Evolutionary conservation across 495 filamentous ascomycete species (phyloP).

Genomic region (Talaromyces nanjingensis): DNA sequence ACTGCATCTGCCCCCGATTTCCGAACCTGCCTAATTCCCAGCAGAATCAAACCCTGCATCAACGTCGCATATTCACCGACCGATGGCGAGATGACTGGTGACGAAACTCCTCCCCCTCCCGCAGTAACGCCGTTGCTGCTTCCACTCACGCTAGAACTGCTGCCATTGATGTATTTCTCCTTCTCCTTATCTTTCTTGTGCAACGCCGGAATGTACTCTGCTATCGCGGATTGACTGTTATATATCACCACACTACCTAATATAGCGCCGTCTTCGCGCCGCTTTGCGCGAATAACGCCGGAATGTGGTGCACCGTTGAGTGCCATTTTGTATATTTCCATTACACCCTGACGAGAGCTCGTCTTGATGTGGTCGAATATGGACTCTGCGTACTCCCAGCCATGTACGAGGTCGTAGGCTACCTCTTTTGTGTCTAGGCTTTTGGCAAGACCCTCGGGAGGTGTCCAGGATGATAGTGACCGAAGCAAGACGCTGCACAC

Average conservation of each 20-base stretch:
- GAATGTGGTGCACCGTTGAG: conserved; percentile 64
- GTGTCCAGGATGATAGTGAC: conserved; percentile 63
- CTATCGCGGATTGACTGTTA: conserved; percentile 57
- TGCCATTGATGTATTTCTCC: background rate
- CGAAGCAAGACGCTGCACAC: conserved; percentile 60
- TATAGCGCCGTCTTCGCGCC: conserved; percentile 56
- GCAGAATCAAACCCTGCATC: conserved; percentile 72
- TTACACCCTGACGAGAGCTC: conserved; percentile 70
- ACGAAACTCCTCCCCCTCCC: conserved; percentile 65
- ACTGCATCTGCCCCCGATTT: conserved; percentile 62
- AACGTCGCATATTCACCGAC: conserved; percentile 63
- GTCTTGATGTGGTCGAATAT: conserved; percentile 71
- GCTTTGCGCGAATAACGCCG: conserved; percentile 76
- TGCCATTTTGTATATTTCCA: conserved; percentile 74
- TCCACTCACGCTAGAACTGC: background rate
- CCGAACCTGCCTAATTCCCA: conserved; percentile 79
- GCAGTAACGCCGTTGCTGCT: conserved; percentile 32
- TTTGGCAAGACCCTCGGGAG: conserved; percentile 65
- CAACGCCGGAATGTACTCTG: conserved; percentile 64
- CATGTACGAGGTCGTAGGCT: conserved; percentile 66
- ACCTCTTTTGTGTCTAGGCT: conserved; percentile 60
- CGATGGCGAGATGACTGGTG: conserved; percentile 65
- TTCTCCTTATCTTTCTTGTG: conserved; percentile 25
- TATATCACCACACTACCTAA: conserved; percentile 82
- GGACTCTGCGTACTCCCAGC: conserved; percentile 64